Conservation (phyloP, 2,329 filamentous ascomycete species). For the Trematosphaeria pertusa region DNA sequence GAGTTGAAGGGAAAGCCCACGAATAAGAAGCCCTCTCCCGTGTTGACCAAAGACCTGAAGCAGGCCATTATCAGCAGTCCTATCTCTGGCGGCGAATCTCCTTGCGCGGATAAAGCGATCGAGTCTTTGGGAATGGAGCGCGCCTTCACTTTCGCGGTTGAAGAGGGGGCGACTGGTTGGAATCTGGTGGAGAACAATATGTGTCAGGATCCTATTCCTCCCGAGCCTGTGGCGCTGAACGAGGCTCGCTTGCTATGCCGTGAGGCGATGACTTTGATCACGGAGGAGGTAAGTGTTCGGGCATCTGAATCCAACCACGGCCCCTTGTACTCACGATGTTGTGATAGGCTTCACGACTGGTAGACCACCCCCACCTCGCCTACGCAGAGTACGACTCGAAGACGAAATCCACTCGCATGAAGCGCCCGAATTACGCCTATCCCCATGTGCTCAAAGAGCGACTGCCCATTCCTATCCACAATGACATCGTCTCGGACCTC, state of each 20-base stretch:
- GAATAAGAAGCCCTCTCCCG: constrained; percentile 14
- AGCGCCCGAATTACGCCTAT: constrained; percentile 39
- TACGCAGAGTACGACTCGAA: constrained; percentile 34
- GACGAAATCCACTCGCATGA: constrained; percentile 36
- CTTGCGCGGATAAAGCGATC: constrained; percentile 18
- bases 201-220: constrained; percentile 28
- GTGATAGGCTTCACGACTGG: constrained; percentile 29
- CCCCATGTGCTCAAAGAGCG: constrained; percentile 36
- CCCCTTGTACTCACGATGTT: background rate
- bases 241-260: constrained; percentile 36
- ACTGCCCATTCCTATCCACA: constrained; percentile 34
- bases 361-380: constrained; percentile 39
- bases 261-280: constrained; percentile 41
- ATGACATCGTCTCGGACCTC: constrained; percentile 31
- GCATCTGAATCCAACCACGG: background rate
- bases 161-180: constrained; percentile 27
- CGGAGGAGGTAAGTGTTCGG: constrained; percentile 28
- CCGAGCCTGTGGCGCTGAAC: constrained; percentile 35
- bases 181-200: constrained; percentile 29
- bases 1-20: constrained; percentile 1
- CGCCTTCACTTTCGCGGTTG: constrained; percentile 32
- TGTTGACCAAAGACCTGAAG: constrained; percentile 13
- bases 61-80: constrained; percentile 3
- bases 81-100: constrained; percentile 13
- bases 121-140: constrained; percentile 24